A percentile compares a stretch with the other conserved stretches of the same genome.
Evolutionary conservation across 805 yeast genomes (phyloP).

Genomic region (Kodamaea lidongshanica): DNA sequence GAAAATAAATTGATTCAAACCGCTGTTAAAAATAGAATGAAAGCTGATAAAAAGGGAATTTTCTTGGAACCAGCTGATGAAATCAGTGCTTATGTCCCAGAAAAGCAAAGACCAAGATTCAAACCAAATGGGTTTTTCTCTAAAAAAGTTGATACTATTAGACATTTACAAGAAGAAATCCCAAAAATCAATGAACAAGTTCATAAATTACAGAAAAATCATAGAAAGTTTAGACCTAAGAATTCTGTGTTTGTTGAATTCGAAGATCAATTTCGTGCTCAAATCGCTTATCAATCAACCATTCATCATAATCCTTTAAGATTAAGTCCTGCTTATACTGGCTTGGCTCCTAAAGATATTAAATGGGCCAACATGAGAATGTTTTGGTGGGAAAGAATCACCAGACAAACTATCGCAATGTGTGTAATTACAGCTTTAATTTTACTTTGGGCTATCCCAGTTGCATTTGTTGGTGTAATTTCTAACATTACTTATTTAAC

Average conservation of each 20-base stretch:
- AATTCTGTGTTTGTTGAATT: slow-evolving; percentile 78
- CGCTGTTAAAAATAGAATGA: slow-evolving; percentile 58
- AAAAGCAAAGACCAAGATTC: slow-evolving; percentile 60
- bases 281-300: slow-evolving; percentile 59
- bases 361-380: slow-evolving; percentile 69
- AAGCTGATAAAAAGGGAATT: slow-evolving; percentile 62
- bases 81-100: slow-evolving; percentile 54
- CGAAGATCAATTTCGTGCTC: slow-evolving; percentile 69
- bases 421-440: slow-evolving; percentile 52
- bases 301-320: slow-evolving; percentile 62
- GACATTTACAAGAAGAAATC: slow-evolving; percentile 50
- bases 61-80: slow-evolving; percentile 41
- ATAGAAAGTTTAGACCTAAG: slow-evolving; percentile 50
- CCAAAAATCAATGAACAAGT: slow-evolving; percentile 55
- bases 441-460: slow-evolving; percentile 77
- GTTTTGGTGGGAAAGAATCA: slow-evolving; percentile 73
- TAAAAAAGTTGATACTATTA: slow-evolving; percentile 57
- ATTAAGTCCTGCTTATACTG: slow-evolving; percentile 54
- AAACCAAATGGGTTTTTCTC: slow-evolving; percentile 42
- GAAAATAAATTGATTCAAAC: slow-evolving; percentile 49
- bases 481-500: slow-evolving; percentile 80
- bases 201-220: slow-evolving; percentile 46
- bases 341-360: slow-evolving; percentile 58
- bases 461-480: slow-evolving; percentile 92
- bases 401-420: slow-evolving; percentile 46